Evolutionary conservation across 805 yeast species (phyloP), one percentile per base, ranked within the genome.

Genomic region (Lipomyces lipofer): DNA sequence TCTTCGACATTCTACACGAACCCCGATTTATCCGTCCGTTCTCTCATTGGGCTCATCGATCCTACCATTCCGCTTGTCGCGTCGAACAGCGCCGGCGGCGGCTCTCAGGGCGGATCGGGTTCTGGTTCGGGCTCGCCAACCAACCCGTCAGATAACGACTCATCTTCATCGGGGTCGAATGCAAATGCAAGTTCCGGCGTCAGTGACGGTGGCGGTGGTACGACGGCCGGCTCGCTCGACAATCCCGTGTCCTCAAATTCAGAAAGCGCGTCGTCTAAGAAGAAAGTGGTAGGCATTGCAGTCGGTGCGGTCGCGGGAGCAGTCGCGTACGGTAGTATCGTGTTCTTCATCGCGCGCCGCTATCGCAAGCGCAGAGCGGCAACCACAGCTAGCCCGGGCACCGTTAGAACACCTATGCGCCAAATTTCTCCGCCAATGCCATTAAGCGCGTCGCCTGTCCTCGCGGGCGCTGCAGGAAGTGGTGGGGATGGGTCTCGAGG

Each of bases 241-340:
- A 64, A 62, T 32, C 56, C 63, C 9, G 33, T 28, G 21, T 46
- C 60, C 6, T 64, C 65, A 17, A 43, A 54, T 17, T 32, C 54
- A 4, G 47, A 28, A 9, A 47, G 69, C 4, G 60, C 69, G 3
- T 65, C 68, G 35, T 68, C 71, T 52, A 72, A 71, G 56, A 72
- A 73, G 43, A 77, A 77, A 58, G 77, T 88, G 22, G 84, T 86
- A 24, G 96, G 95, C 33, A 80, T 90, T 49, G 84, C 92, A 12
- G 77, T 88, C 38, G 97, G 97, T 44, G 83, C 95, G 5, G 83
- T 88, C 28, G 82, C 80, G 12, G 97, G 97, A 51, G 84, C 88
- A 43, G 73, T 79, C 6, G 72, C 80, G 8, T 86, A 87, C 67
- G 79, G 87, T 65, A 75, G 81, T 0, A 71, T 80, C 19, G 78